A percentile compares a stretch with the other conserved stretches of the same genome.
Evolutionary conservation across 1,284 basidiomycete genomes (phyloP).

Genomic region (Cutaneotrichosporon spelunceum): DNA sequence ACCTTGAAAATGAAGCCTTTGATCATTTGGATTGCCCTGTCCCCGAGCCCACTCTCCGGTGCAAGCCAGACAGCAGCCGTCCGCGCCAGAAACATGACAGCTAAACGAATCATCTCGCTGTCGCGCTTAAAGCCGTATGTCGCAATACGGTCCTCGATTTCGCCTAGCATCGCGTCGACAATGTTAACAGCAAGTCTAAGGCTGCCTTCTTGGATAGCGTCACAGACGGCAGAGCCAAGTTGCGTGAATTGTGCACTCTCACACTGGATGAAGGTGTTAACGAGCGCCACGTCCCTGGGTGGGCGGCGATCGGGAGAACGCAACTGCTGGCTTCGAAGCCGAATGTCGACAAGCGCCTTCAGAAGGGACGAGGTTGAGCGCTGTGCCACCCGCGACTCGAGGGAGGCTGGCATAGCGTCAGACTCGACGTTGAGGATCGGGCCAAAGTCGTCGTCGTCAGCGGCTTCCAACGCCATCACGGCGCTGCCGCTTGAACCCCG

Average conservation of each 20-base stretch:
- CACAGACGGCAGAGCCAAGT: slow-evolving; percentile 60
- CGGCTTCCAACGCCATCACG: background rate
- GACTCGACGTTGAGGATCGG: slow-evolving; percentile 56
- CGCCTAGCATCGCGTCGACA: slow-evolving; percentile 59
- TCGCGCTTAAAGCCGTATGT: slow-evolving; percentile 62
- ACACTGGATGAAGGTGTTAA: slow-evolving; percentile 60
- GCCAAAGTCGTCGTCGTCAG: slow-evolving; percentile 65
- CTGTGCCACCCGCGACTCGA: slow-evolving; percentile 36
- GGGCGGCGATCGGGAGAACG: slow-evolving; percentile 57
- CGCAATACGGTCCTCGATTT: slow-evolving; percentile 58
- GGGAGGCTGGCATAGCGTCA: slow-evolving; percentile 36
- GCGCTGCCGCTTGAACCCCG: background rate
- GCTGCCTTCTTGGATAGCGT: slow-evolving; percentile 58
- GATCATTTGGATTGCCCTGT: slow-evolving; percentile 57
- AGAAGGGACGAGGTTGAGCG: slow-evolving; percentile 29
- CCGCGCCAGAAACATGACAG: slow-evolving; percentile 63
- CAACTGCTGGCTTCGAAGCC: slow-evolving; percentile 57
- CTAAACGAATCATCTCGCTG: slow-evolving; percentile 58
- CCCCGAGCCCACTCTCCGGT: slow-evolving; percentile 52
- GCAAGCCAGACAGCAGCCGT: slow-evolving; percentile 66
- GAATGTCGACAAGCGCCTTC: slow-evolving; percentile 35
- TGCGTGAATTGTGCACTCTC: slow-evolving; percentile 59
- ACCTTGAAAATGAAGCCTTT: slow-evolving; percentile 58
- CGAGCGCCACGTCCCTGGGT: slow-evolving; percentile 63
- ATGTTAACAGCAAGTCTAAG: slow-evolving; percentile 59